Percentiles rank a stretch among this genome's conserved stretches.
Conservation (phyloP, 306 rosid genomes). For the Calophaca sinica region DNA sequence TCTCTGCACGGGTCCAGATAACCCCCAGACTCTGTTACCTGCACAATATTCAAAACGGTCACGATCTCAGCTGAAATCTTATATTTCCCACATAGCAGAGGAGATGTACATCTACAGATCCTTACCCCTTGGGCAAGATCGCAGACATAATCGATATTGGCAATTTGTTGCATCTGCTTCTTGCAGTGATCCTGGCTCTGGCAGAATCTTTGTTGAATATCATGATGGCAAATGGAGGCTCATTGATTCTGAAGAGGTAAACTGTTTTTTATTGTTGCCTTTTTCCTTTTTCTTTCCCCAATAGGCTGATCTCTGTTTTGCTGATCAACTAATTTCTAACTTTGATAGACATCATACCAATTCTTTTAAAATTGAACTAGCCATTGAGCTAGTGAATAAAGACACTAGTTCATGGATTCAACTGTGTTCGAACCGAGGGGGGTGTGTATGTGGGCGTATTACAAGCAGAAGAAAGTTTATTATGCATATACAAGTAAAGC, state of each 20-base stretch:
- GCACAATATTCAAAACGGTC: slow-evolving; percentile 84
- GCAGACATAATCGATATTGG: slow-evolving; percentile 95
- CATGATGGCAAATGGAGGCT: slow-evolving; percentile 91
- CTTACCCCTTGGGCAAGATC: slow-evolving; percentile 97
- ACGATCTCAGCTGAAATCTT: slow-evolving; percentile 87
- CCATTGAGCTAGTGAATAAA: background rate
- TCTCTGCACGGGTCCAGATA: slow-evolving; percentile 67
- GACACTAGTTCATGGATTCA: background rate
- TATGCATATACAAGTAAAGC: background rate
- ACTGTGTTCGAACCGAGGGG: background rate
- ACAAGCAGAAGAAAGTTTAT: background rate
- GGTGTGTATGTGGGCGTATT: background rate
- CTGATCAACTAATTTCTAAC: slow-evolving; percentile 5
- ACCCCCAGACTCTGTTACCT: slow-evolving; percentile 59
- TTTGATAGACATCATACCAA: background rate
- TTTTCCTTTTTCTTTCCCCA: background rate
- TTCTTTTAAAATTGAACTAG: background rate
- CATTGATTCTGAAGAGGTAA: slow-evolving; percentile 94
- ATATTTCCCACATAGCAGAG: slow-evolving; percentile 87
- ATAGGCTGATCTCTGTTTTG: slow-evolving; percentile 6
- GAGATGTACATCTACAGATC: slow-evolving; percentile 94
- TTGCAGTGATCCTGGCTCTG: slow-evolving; percentile 94
- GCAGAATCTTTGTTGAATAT: slow-evolving; percentile 87
- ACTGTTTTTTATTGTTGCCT: slow-evolving; percentile 3
- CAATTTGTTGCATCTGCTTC: slow-evolving; percentile 94